A percentile compares a stretch with the other conserved stretches of the same genome.
Evolutionary conservation across 179 eudicot species (phyloP).

Genomic region (Spinacia oleracea): DNA sequence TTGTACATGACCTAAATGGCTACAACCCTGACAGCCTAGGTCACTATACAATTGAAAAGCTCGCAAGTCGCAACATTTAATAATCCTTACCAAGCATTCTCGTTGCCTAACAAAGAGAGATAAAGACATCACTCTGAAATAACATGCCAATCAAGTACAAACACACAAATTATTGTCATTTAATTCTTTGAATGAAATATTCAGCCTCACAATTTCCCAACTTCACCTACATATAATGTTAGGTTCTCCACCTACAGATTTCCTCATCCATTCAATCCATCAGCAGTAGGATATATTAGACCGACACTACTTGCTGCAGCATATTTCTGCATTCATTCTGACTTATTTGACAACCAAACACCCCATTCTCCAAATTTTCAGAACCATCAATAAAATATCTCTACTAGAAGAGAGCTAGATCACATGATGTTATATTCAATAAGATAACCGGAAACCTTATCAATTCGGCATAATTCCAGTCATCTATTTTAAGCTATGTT

Average conservation of each 20-base stretch:
- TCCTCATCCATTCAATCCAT: not conserved
- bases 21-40: not conserved
- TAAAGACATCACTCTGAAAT: not conserved
- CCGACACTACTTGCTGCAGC: not conserved
- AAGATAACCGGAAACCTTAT: not conserved
- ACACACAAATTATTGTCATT: not conserved
- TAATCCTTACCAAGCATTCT: not conserved
- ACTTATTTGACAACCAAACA: not conserved
- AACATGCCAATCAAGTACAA: not conserved
- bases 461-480: not conserved
- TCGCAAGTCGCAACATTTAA: not conserved
- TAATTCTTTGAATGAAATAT: not conserved
- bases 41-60: not conserved
- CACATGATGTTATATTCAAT: not conserved
- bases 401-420: not conserved
- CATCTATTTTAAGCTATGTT: not conserved
- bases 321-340: not conserved
- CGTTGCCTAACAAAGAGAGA: not conserved
- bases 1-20: not conserved
- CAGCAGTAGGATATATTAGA: not conserved
- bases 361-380: not conserved
- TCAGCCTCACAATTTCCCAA: not conserved
- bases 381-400: not conserved
- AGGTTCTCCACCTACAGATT: not conserved
- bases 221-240: not conserved